Conservation (phyloP, 345 rosid genomes). For the Psidium guajava region DNA sequence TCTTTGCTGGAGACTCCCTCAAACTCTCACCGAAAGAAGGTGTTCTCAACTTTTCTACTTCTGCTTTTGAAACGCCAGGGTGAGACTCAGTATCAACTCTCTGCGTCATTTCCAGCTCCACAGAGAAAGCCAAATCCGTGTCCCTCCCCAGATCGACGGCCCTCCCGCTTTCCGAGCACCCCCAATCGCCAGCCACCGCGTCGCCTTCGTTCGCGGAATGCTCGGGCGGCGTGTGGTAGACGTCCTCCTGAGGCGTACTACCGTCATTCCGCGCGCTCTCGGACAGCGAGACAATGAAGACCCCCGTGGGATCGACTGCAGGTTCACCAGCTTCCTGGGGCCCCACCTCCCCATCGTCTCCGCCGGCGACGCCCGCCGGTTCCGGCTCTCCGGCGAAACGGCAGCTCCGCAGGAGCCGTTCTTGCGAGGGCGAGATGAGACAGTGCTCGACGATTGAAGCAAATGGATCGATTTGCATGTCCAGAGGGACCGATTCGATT, state of each 20-base stretch:
- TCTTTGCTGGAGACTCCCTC: neutral
- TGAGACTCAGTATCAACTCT: neutral
- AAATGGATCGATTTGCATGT: neutral
- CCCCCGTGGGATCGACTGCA: slow-evolving; percentile 14
- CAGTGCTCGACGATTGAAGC: slow-evolving; percentile 6
- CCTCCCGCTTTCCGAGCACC: neutral
- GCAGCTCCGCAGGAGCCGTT: slow-evolving; percentile 3
- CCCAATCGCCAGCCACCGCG: neutral
- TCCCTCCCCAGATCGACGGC: slow-evolving; percentile 31
- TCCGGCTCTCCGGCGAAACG: slow-evolving; percentile 1
- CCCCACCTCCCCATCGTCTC: neutral
- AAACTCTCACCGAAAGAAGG: neutral
- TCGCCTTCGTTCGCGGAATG: slow-evolving; percentile 1
- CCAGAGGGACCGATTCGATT: neutral
- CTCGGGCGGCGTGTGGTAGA: slow-evolving; percentile 12
- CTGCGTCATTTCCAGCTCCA: slow-evolving; percentile 13
- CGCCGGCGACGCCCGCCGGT: neutral
- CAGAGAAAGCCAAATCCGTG: slow-evolving; percentile 20
- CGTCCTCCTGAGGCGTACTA: slow-evolving; percentile 4
- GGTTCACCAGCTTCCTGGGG: neutral
- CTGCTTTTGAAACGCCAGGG: neutral
- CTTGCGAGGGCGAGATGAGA: slow-evolving; percentile 12
- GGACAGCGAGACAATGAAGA: slow-evolving; percentile 25
- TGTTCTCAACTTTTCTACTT: neutral
- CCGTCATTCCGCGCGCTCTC: neutral